Conservation (phyloP, 192 early-diverging fungal species). For the Linnemannia hyalina region DNA sequence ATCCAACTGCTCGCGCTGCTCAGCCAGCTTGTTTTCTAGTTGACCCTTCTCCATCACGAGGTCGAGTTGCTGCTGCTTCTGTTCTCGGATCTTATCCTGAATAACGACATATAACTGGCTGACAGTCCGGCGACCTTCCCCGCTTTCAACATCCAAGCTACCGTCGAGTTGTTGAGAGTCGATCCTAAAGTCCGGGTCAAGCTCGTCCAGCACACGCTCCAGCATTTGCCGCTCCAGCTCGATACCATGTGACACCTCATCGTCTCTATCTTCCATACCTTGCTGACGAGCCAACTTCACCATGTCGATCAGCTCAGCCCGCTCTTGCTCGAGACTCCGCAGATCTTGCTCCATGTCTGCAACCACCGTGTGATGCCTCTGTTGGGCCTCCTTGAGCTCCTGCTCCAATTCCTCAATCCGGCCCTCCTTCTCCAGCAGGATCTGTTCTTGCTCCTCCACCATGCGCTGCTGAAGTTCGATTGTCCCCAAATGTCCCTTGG, state of each 20-base stretch:
- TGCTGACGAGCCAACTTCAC: conserved; percentile 20
- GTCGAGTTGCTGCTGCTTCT: neutral
- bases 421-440: conserved; percentile 41
- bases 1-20: conserved; percentile 25
- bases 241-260: conserved; percentile 22
- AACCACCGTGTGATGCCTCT: conserved; percentile 35
- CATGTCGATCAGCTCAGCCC: conserved; percentile 6
- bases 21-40: conserved; percentile 16
- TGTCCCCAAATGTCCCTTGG: neutral
- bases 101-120: conserved; percentile 12
- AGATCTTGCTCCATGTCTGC: conserved; percentile 43
- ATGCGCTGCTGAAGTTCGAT: conserved; percentile 24
- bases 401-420: conserved; percentile 40
- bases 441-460: conserved; percentile 35
- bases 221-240: conserved; percentile 18
- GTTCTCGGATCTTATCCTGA: conserved; percentile 14
- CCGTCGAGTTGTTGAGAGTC: neutral
- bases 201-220: conserved; percentile 22
- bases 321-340: conserved; percentile 17
- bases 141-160: neutral
- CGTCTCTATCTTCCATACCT: conserved; percentile 6
- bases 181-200: conserved; percentile 14
- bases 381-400: conserved; percentile 30
- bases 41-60: neutral
- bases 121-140: neutral